These are phyloP conservation scores for Chloranthus sessilifolius DNA, from an alignment of 164 flowering plant genomes.

Conservation along the genomic window DNA sequence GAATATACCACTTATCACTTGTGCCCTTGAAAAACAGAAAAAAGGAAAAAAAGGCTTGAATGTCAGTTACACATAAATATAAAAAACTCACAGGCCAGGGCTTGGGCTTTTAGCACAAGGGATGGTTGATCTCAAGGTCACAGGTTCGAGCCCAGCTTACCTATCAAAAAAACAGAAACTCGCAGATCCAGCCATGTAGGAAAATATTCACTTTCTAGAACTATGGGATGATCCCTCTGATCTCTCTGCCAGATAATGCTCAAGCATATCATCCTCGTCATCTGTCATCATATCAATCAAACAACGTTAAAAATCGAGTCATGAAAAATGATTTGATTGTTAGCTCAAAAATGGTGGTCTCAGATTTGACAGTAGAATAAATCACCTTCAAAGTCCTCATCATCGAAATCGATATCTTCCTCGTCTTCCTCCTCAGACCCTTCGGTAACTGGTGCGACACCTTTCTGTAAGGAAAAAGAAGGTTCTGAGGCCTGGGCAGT, in stretches of 20 bases:
- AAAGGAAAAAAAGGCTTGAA: too few species aligned
- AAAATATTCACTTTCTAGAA: slow-evolving; percentile 19
- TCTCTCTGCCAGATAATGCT: slow-evolving; percentile 86
- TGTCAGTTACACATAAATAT: too few species aligned
- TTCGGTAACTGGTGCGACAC: slow-evolving; percentile 46
- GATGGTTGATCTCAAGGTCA: too few species aligned
- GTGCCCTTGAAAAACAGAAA: too few species aligned
- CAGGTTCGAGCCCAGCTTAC: too few species aligned
- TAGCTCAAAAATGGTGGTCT: too few species aligned
- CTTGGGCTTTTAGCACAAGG: too few species aligned
- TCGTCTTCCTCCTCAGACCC: slow-evolving; percentile 73
- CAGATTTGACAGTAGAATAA: not conserved
- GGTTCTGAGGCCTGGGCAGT: not conserved
- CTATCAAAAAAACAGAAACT: too few species aligned
- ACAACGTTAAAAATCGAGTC: not conserved
- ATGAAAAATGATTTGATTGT: too few species aligned
- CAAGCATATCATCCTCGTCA: slow-evolving; percentile 98
- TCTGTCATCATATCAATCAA: slow-evolving; percentile 33
- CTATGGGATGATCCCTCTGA: slow-evolving; percentile 43
- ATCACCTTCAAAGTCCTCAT: slow-evolving; percentile 92
- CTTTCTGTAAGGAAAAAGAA: slow-evolving; percentile 49
- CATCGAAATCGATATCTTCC: slow-evolving; percentile 88
- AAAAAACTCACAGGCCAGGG: too few species aligned
- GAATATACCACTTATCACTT: too few species aligned
- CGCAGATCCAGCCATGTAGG: too few species aligned